A percentile compares a stretch with the other conserved stretches of the same genome.
Conservation (phyloP, 768 basidiomycete species). For the Suillus variegatus region DNA sequence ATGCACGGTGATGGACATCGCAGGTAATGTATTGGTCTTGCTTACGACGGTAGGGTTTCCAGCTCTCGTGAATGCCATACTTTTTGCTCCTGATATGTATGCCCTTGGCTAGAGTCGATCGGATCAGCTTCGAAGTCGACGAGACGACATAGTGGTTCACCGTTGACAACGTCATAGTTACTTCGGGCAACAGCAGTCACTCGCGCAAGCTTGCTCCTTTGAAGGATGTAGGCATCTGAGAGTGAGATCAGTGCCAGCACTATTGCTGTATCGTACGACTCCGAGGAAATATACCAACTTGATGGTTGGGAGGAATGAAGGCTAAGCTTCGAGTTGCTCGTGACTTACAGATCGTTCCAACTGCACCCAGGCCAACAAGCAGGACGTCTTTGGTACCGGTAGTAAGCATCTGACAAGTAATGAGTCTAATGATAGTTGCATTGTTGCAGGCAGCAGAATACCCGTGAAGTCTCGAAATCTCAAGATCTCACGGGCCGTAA, state of each 20-base stretch:
- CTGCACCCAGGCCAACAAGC: conserved; percentile 65
- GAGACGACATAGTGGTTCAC: not conserved
- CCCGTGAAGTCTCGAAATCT: too few relatives aligned
- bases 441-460: too few relatives aligned
- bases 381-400: conserved; percentile 48
- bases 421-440: not conserved
- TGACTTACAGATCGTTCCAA: conserved; percentile 62
- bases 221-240: conserved; percentile 55
- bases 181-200: conserved; percentile 76
- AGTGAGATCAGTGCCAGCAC: not conserved
- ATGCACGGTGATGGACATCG: not conserved
- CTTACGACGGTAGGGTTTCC: conserved; percentile 5
- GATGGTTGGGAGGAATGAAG: not conserved
- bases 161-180: conserved; percentile 55
- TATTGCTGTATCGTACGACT: not conserved
- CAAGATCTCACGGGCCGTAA: too few relatives aligned
- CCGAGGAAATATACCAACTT: not conserved
- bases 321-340: not conserved
- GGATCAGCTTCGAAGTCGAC: not conserved
- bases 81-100: conserved; percentile 47
- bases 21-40: not conserved
- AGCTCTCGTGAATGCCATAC: conserved; percentile 1
- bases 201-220: conserved; percentile 38
- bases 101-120: conserved; percentile 45
- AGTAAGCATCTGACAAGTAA: not conserved